Evolutionary conservation across 2,329 filamentous ascomycete genomes (phyloP).

Genomic region (Beauveria brongniartii): DNA sequence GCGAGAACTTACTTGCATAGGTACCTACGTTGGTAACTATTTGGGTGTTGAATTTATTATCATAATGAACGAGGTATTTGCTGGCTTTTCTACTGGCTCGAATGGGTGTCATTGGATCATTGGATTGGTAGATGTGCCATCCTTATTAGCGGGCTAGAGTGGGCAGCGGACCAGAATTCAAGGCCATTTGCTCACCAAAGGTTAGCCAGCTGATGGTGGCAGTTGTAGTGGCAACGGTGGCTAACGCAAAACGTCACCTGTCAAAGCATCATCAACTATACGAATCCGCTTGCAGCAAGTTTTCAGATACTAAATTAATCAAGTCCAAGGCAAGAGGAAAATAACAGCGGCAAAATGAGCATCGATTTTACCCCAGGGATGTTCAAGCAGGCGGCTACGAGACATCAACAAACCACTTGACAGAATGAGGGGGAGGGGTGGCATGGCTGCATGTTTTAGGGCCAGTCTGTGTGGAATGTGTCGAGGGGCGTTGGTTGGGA

Average conservation of each 20-base stretch:
- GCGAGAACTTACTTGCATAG: too few species aligned
- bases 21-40: too few species aligned
- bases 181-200: too few species aligned
- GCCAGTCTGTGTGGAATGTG: not conserved
- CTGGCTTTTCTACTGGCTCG: not conserved
- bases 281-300: not conserved
- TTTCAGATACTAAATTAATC: too few species aligned
- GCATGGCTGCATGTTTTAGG: slow-evolving; percentile 1
- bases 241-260: not conserved
- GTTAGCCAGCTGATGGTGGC: not conserved
- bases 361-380: not conserved
- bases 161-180: not conserved
- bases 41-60: too few species aligned
- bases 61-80: too few species aligned
- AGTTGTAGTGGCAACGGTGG: not conserved
- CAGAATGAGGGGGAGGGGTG: not conserved
- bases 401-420: not conserved
- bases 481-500: not conserved
- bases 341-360: too few species aligned
- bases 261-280: not conserved
- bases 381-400: not conserved
- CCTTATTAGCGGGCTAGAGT: not conserved
- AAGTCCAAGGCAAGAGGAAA: too few species aligned
- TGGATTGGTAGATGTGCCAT: not conserved
- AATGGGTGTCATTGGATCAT: not conserved